Percentiles rank a stretch among this genome's conserved stretches.
These are phyloP conservation scores for Linum usitatissimum DNA, from an alignment of 345 rosid genomes.

Conservation along the genomic window DNA sequence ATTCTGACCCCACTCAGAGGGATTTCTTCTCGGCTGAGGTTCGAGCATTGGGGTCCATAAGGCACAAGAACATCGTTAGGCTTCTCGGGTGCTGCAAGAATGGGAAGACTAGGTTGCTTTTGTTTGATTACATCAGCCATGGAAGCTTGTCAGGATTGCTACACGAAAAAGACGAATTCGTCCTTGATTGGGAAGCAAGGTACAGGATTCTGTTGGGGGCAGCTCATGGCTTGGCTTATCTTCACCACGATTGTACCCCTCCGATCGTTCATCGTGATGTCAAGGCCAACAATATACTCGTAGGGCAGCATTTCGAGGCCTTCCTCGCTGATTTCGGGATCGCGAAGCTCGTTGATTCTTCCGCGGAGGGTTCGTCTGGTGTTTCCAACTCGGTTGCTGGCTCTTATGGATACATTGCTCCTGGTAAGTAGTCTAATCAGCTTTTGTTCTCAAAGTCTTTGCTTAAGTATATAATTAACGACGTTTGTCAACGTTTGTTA, in stretches of 20 bases:
- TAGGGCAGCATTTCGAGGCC: conserved; percentile 57
- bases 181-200: conserved; percentile 64
- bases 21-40: conserved; percentile 66
- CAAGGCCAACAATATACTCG: conserved; percentile 63
- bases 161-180: conserved; percentile 33
- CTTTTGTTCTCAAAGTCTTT: not conserved
- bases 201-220: conserved; percentile 54
- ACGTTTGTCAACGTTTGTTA: no score
- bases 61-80: conserved; percentile 66
- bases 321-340: conserved; percentile 65
- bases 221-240: conserved; percentile 63
- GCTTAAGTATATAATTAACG: no score
- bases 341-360: conserved; percentile 45
- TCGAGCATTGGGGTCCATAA: conserved; percentile 48
- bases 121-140: conserved; percentile 57
- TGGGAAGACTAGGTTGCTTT: conserved; percentile 46
- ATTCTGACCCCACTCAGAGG: conserved; percentile 24
- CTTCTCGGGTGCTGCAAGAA: conserved; percentile 55
- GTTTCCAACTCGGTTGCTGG: conserved; percentile 51
- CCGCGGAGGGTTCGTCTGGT: conserved; percentile 27
- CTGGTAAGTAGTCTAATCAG: conserved; percentile 41
- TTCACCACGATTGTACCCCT: conserved; percentile 65
- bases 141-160: conserved; percentile 57
- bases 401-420: conserved; percentile 73
- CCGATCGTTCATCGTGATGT: conserved; percentile 65